Base-by-base conservation (phyloP, 192 early-diverging fungal species). In the Chytriomyces sp. region DNA sequence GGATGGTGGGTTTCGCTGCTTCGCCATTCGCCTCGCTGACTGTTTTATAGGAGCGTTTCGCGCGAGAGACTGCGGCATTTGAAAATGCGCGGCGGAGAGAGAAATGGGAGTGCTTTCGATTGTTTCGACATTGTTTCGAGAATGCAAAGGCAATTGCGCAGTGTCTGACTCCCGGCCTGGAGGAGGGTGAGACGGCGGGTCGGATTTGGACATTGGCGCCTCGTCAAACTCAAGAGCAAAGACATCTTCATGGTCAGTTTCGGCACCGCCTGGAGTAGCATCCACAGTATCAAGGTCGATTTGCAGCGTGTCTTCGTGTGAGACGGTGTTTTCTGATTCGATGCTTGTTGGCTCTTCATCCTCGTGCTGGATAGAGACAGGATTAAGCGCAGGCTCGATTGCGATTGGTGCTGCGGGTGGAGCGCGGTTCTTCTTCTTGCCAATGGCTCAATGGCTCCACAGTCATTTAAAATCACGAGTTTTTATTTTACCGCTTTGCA, bases 181-280 rank as follows among this genome's bases (percentile, higher is more conserved):
- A 18, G 63, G 28, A 6, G 3, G 63, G 6, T 6, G 20, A 5
- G 20, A 26, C 63, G n/a, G 28, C 11, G 5, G 63, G n/a, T 13
- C 11, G 5, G 63, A 28, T 9, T 7, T n/a, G 0, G n/a, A 26
- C 3, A 13, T 18, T n/a, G 63, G n/a, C 18, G 53, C 20, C 53
- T 57, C 53, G 20, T 24, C 63, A 13, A 23, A 16, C 4, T 64
- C 63, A 28, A 64, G 63, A 26, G 63, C 63, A 28, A 64, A 64
- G 5, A 64, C 63, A 5, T 26, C 63, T 5, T 4, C 63, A n/a
- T 57, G 16, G 13, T 57, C 53, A 57, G 53, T 57, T 0, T 57
- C 3, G 57, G 18, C 20, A n/a, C 57, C 57, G 57, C 57, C 18
- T 59, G 18, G 57, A 59, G 16, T 59, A 5, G 5, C 57, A 20